phyloP scores from a whole-genome alignment of 208 protist species.

The Leishmania amazonensis region DNA sequence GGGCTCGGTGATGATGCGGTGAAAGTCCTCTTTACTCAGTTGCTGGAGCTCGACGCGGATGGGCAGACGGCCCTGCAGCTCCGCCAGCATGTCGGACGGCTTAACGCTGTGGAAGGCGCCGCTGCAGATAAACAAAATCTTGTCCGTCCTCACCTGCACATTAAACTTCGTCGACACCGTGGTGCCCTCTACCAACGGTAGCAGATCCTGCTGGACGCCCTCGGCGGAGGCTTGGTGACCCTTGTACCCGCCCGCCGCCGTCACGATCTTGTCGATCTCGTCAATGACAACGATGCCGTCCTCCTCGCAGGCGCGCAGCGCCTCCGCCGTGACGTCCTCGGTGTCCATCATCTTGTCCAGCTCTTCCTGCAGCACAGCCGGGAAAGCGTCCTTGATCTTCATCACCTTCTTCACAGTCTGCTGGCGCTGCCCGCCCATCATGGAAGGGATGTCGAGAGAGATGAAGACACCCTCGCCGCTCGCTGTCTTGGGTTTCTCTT shows the following conservation, averaged over 20 bases:
- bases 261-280: conserved; percentile 99
- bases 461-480: conserved; percentile 85
- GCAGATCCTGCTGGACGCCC: conserved; percentile 98
- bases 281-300: conserved; percentile 99
- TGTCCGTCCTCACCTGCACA: conserved; percentile 97
- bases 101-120: conserved; percentile 98
- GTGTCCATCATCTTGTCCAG: conserved; percentile 95
- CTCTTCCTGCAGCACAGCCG: conserved; percentile 92
- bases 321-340: conserved; percentile 92
- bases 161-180: conserved; percentile 97
- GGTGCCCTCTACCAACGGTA: conserved; percentile 98
- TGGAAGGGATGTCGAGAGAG: conserved; percentile 83
- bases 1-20: conserved; percentile 98
- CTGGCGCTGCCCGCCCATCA: conserved; percentile 72
- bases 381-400: conserved; percentile 94
- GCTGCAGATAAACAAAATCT: conserved; percentile 98
- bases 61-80: conserved; percentile 97
- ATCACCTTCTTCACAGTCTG: conserved; percentile 92
- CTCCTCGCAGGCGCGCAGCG: conserved; percentile 95
- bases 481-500: conserved; percentile 86
- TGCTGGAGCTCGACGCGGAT: conserved; percentile 98
- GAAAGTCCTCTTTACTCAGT: conserved; percentile 95
- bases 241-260: conserved; percentile 83
- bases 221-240: conserved; percentile 94
- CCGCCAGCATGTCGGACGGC: conserved; percentile 94